Evolutionary conservation across 2,329 filamentous ascomycete genomes (phyloP).

Genomic region (Bipolaris victoriae): DNA sequence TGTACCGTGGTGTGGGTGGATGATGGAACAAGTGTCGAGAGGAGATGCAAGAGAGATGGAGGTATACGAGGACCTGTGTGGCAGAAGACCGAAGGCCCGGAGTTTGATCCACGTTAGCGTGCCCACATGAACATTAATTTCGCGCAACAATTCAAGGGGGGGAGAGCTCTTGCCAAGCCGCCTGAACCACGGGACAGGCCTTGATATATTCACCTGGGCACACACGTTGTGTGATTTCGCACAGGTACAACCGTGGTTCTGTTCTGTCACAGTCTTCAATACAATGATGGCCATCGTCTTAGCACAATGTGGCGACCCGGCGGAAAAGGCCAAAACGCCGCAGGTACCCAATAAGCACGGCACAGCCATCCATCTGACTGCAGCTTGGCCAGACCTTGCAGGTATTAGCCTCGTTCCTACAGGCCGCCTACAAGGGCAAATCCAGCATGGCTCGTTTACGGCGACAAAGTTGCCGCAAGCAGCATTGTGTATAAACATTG

Average conservation of each 20-base stretch:
- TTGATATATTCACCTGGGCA: background rate
- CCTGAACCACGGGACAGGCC: slow-evolving; percentile 5
- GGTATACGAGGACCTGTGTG: slow-evolving; percentile 2
- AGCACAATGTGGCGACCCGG: background rate
- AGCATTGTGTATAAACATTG: background rate
- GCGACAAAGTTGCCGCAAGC: background rate
- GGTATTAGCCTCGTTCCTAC: slow-evolving; percentile 2
- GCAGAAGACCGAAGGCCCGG: slow-evolving; percentile 10
- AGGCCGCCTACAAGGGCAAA: background rate
- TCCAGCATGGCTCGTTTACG: slow-evolving; percentile 5
- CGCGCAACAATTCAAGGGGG: slow-evolving; percentile 11
- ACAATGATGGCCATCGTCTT: background rate
- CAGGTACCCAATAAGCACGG: background rate
- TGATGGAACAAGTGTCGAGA: background rate
- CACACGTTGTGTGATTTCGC: background rate
- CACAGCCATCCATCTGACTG: background rate
- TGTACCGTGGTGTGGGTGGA: background rate
- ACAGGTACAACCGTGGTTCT: background rate
- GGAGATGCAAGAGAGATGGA: slow-evolving; percentile 1
- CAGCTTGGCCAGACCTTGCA: background rate
- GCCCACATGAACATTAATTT: slow-evolving; percentile 13
- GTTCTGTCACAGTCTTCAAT: background rate
- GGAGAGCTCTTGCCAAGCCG: slow-evolving; percentile 6
- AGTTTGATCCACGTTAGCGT: slow-evolving; percentile 13
- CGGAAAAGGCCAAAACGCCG: background rate